phyloP scores from a whole-genome alignment of 306 rosid species.

The Lathyrus aphaca region DNA sequence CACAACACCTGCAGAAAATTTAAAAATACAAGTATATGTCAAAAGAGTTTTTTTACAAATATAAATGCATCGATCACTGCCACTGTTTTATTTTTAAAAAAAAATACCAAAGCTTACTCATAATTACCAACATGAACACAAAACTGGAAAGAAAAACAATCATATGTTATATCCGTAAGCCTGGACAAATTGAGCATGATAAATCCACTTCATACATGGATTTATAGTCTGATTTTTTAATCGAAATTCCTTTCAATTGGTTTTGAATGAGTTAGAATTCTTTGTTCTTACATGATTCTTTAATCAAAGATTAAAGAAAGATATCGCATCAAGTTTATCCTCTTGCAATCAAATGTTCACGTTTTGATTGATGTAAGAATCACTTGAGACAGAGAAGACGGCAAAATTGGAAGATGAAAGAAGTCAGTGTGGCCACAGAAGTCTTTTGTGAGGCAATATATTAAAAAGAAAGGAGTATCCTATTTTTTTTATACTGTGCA shows the following conservation, averaged over 20 bases:
- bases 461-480: background rate
- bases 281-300: background rate
- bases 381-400: background rate
- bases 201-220: background rate
- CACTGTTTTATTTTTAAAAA: constrained; percentile 10
- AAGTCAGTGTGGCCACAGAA: background rate
- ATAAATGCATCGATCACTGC: constrained; percentile 29
- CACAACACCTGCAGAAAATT: constrained; percentile 77
- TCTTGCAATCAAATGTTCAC: background rate
- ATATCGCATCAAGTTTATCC: background rate
- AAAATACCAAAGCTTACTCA: constrained; percentile 19
- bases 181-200: background rate
- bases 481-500: background rate
- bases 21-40: constrained; percentile 34
- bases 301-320: background rate
- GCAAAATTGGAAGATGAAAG: background rate
- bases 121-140: constrained; percentile 10
- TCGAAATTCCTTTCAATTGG: background rate
- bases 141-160: constrained; percentile 13
- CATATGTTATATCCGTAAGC: constrained; percentile 19
- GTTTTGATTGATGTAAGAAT: background rate
- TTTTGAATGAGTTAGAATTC: constrained; percentile 3
- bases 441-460: background rate
- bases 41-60: constrained; percentile 22
- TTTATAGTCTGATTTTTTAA: background rate